These are phyloP conservation scores for Pseudozyma thailandica DNA, from an alignment of 1,284 basidiomycete genomes.

Conservation along the genomic window DNA sequence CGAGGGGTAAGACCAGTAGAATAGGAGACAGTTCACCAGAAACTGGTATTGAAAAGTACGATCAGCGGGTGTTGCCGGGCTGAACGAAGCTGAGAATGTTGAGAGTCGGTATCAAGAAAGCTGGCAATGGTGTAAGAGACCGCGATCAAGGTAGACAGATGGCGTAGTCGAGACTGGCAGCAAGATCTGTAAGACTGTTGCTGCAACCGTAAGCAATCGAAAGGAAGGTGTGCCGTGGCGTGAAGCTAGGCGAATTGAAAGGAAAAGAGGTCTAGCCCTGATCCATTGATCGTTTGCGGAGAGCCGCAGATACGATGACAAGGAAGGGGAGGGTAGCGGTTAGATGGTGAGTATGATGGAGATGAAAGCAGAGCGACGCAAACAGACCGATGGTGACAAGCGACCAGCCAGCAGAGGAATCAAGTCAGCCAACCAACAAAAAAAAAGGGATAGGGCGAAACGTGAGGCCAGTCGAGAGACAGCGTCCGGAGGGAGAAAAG, in stretches of 20 bases:
- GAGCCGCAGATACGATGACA: conserved; percentile 5
- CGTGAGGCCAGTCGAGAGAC: no score
- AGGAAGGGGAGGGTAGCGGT: background rate
- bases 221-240: background rate
- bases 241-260: background rate
- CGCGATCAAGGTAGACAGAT: no score
- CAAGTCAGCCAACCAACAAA: no score
- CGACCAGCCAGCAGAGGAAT: no score
- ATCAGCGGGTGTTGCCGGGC: background rate
- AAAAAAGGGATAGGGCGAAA: no score
- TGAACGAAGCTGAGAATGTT: background rate
- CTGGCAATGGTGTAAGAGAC: background rate
- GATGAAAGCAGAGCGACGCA: background rate
- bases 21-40: background rate
- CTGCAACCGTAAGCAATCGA: background rate
- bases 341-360: background rate
- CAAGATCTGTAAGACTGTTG: no score
- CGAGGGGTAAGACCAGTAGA: background rate
- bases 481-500: no score
- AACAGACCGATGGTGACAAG: background rate
- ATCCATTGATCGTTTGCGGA: conserved; percentile 5
- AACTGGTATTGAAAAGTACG: background rate
- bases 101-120: background rate
- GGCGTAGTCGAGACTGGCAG: background rate
- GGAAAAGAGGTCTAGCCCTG: background rate